A percentile compares a stretch with the other conserved stretches of the same genome.
These are phyloP conservation scores for Microbotryum silenes-acaulis DNA, from an alignment of 1,284 basidiomycete species.

Conservation along the genomic window DNA sequence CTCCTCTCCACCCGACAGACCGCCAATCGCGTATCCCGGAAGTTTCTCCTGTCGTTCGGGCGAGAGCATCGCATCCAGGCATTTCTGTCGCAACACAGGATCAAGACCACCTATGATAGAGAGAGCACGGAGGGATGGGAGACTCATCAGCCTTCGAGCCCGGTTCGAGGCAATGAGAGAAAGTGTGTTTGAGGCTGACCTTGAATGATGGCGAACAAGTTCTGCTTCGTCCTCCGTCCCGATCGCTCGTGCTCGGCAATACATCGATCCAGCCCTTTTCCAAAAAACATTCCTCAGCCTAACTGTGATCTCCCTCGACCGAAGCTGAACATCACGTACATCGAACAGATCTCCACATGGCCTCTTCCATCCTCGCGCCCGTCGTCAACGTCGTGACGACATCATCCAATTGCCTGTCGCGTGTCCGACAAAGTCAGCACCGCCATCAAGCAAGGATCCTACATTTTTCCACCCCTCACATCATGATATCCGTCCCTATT, in stretches of 20 bases:
- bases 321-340: slow-evolving; percentile 12
- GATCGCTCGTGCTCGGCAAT: slow-evolving; percentile 61
- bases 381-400: slow-evolving; percentile 47
- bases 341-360: slow-evolving; percentile 47
- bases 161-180: neutral
- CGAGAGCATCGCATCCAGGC: slow-evolving; percentile 68
- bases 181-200: slow-evolving; percentile 41
- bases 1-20: slow-evolving; percentile 53
- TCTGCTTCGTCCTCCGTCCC: slow-evolving; percentile 57
- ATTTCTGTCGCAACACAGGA: slow-evolving; percentile 57
- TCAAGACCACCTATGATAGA: slow-evolving; percentile 52
- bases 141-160: neutral
- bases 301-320: slow-evolving; percentile 47
- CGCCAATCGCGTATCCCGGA: slow-evolving; percentile 71
- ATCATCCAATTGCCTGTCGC: slow-evolving; percentile 60
- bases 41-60: slow-evolving; percentile 53
- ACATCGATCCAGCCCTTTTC: slow-evolving; percentile 64
- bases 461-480: slow-evolving; percentile 42
- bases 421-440: too few species aligned
- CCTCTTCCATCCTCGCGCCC: slow-evolving; percentile 60
- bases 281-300: neutral
- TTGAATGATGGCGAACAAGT: slow-evolving; percentile 79
- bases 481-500: slow-evolving; percentile 81
- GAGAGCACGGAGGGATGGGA: neutral
- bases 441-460: too few species aligned